Evolutionary conservation across 352 stramenopile genomes (phyloP).

Genomic region (Pythium insidiosum): DNA sequence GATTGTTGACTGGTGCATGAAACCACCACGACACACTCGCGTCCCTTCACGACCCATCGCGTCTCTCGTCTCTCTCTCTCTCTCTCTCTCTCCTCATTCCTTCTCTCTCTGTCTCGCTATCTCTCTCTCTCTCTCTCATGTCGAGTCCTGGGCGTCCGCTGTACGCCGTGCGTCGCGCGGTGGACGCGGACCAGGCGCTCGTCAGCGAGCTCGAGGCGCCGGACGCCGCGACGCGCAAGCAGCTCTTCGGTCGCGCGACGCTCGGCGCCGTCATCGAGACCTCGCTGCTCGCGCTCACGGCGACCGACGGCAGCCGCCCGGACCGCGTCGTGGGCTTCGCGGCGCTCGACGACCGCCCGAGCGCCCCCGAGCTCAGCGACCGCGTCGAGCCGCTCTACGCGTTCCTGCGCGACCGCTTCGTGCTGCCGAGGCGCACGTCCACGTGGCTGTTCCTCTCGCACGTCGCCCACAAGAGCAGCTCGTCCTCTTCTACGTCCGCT

Average conservation of each 20-base stretch:
- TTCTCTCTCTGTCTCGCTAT: too few relatives aligned
- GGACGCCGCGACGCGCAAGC: slow-evolving; percentile 41
- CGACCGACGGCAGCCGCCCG: slow-evolving; percentile 30
- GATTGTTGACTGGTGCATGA: too few relatives aligned
- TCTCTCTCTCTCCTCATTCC: too few relatives aligned
- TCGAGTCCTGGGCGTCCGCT: not conserved
- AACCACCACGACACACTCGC: too few relatives aligned
- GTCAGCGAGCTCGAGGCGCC: slow-evolving; percentile 56
- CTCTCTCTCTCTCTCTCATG: too few relatives aligned
- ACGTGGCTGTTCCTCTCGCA: slow-evolving; percentile 49
- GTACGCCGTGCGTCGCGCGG: slow-evolving; percentile 49
- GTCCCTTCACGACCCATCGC: too few relatives aligned
- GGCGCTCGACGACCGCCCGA: slow-evolving; percentile 41
- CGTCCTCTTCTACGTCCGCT: too few relatives aligned
- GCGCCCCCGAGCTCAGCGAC: slow-evolving; percentile 24
- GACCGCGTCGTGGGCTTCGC: slow-evolving; percentile 61
- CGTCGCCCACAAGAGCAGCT: slow-evolving; percentile 28
- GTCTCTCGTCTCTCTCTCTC: too few relatives aligned
- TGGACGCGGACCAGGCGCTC: slow-evolving; percentile 47
- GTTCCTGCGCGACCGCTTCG: slow-evolving; percentile 45
- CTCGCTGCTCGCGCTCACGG: slow-evolving; percentile 57
- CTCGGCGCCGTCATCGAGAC: slow-evolving; percentile 64
- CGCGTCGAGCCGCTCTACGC: slow-evolving; percentile 19
- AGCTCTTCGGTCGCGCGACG: slow-evolving; percentile 51
- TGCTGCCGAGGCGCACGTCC: slow-evolving; percentile 31